Base-by-base conservation (phyloP, 352 stramenopile genomes). In the Phytophthora pini region DNA sequence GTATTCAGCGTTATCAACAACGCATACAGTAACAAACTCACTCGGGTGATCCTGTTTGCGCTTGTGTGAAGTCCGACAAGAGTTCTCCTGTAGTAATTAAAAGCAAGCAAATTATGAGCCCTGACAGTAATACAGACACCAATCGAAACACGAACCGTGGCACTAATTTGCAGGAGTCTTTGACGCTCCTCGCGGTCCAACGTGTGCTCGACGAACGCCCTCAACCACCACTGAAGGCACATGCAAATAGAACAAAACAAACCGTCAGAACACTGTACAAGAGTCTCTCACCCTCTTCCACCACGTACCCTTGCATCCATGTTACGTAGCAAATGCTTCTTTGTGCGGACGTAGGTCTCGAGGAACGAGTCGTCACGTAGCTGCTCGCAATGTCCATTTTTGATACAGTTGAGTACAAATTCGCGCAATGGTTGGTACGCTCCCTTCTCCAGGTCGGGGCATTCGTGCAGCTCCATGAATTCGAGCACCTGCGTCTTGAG, bases 391-490 rank as follows among this genome's bases (percentile, higher is more conserved):
- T 85, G 46, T 20, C 76, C 70, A 9, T 77, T 70, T 24, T 70
- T 61, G 38, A 82, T 65, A 45, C 79, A 77, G 2, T 63, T 64
- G 44, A 87, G 63, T 51, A 84, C 81, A 31, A 90, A 87, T 24
- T 79, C 70, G 2, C 84, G 82, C 47, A 93, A 66, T 8, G 80
- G 74, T 34, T 83, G 75, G 51, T 93, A 93, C 10, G 79, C 77
- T 2, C 79, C 79, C 0, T 60, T 61, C 27, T 69, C 47, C 43
- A 90, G 56, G 26, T 87, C 77, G 0, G 72, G 66, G 52, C 84
- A 91, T 54, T 93, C 82, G 47, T 79, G 68, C 24, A 93, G 78
- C 69, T 87, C 73, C 84, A 93, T 91, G 76, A 93, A 93, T 65
- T 93, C 84, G 47, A 77, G 87, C 47, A 93, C 84, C n/a, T 87